These are phyloP conservation scores for Neofusicoccum sp. DNA, from an alignment of 2,329 filamentous ascomycete species.

Conservation along the genomic window DNA sequence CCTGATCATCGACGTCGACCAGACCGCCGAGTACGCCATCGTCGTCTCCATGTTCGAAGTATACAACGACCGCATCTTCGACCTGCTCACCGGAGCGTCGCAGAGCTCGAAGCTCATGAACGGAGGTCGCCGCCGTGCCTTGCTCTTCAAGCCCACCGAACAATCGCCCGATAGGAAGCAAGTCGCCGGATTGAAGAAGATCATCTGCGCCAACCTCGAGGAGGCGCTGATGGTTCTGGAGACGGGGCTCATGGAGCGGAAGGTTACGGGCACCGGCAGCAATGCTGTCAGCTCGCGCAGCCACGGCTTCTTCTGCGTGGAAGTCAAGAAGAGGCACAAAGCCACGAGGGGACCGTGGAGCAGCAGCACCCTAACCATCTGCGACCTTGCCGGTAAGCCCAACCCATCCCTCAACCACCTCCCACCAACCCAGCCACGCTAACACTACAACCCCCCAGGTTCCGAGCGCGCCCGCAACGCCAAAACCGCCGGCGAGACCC, in stretches of 20 bases:
- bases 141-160: conserved; percentile 92
- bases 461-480: conserved; percentile 91
- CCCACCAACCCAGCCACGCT: conserved; percentile 23
- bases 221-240: conserved; percentile 90
- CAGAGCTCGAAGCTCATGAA: conserved; percentile 52
- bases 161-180: conserved; percentile 87
- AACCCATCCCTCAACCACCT: background rate
- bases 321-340: conserved; percentile 78
- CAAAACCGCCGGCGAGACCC: conserved; percentile 87
- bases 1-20: conserved; percentile 60
- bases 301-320: conserved; percentile 93
- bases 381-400: conserved; percentile 76
- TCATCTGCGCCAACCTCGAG: conserved; percentile 76
- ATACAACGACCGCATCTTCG: conserved; percentile 97
- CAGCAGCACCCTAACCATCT: conserved; percentile 78
- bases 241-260: conserved; percentile 79
- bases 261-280: conserved; percentile 85
- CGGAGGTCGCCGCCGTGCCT: conserved; percentile 64
- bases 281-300: conserved; percentile 91
- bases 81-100: conserved; percentile 69
- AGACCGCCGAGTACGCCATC: conserved; percentile 76
- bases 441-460: conserved; percentile 37
- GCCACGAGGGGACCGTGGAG: conserved; percentile 64
- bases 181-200: conserved; percentile 85
- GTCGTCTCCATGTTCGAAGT: conserved; percentile 98